Evolutionary conservation across 2,329 filamentous ascomycete genomes (phyloP).

Genomic region (Botrytis galanthina): DNA sequence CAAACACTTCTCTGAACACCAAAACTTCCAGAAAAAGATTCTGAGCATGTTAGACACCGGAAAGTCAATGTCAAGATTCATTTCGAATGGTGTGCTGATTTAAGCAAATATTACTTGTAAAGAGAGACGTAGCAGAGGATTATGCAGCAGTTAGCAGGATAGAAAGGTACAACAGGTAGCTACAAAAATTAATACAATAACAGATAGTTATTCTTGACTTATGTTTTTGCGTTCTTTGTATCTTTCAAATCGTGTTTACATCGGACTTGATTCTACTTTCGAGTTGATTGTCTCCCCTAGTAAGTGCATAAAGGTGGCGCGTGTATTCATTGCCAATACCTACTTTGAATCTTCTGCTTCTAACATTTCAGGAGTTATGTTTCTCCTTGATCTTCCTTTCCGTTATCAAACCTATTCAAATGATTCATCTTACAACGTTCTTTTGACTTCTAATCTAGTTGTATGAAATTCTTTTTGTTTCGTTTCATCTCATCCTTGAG

Average conservation of each 20-base stretch:
- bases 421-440: neutral
- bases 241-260: neutral
- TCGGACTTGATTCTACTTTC: neutral
- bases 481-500: neutral
- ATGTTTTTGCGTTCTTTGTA: neutral
- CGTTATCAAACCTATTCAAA: neutral
- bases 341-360: neutral
- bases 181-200: constrained; percentile 4
- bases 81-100: neutral
- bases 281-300: neutral
- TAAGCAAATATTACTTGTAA: neutral
- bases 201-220: neutral
- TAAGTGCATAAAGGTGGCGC: neutral
- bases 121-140: neutral
- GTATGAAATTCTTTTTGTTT: neutral
- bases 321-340: neutral
- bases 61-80: neutral
- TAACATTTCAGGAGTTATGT: neutral
- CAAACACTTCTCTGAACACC: constrained; percentile 25
- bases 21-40: constrained; percentile 25
- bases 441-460: neutral
- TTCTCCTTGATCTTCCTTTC: neutral
- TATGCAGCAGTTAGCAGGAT: neutral
- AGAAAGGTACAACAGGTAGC: neutral
- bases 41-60: neutral